Percentiles rank a stretch among this genome's conserved stretches.
phyloP scores from a whole-genome alignment of 441 rosid genomes.

The Gossypium laxum region DNA sequence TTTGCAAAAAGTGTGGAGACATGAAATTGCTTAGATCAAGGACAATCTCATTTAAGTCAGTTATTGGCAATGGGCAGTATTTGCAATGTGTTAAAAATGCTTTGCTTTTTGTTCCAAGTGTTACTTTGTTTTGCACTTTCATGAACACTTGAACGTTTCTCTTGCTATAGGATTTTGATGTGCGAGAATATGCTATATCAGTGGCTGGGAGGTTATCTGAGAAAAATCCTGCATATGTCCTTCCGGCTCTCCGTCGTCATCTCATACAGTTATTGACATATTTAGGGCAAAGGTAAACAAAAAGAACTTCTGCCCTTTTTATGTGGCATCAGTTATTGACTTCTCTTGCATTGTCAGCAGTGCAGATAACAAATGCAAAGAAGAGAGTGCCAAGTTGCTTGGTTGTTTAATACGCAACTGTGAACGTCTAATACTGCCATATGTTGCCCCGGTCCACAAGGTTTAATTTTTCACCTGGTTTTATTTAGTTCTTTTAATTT shows the following conservation, averaged over 20 bases:
- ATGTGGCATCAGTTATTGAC: constrained; percentile 22
- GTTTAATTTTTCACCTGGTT: constrained; percentile 30
- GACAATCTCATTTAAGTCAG: neutral
- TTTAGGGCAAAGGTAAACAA: constrained; percentile 81
- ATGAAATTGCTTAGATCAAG: neutral
- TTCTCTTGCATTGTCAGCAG: constrained; percentile 60
- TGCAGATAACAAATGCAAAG: constrained; percentile 96
- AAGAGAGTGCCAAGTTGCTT: constrained; percentile 95
- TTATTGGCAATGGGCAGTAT: neutral
- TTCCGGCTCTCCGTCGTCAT: constrained; percentile 99
- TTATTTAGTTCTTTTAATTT: constrained; percentile 18
- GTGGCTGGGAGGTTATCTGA: constrained; percentile 97
- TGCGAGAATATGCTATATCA: constrained; percentile 92
- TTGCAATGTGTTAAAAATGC: neutral
- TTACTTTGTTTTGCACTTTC: neutral
- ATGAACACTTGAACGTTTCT: constrained; percentile 15
- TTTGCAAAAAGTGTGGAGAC: neutral
- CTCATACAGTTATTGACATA: constrained; percentile 92
- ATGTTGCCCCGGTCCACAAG: constrained; percentile 95
- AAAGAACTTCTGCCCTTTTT: constrained; percentile 7
- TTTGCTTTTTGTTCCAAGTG: neutral
- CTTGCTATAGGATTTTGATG: constrained; percentile 77
- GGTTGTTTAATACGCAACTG: constrained; percentile 98
- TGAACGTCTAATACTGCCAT: constrained; percentile 87
- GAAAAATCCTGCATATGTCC: constrained; percentile 98